Evolutionary conservation across 495 filamentous ascomycete species (phyloP).

Genomic region (Umbilicaria muhlenbergii): DNA sequence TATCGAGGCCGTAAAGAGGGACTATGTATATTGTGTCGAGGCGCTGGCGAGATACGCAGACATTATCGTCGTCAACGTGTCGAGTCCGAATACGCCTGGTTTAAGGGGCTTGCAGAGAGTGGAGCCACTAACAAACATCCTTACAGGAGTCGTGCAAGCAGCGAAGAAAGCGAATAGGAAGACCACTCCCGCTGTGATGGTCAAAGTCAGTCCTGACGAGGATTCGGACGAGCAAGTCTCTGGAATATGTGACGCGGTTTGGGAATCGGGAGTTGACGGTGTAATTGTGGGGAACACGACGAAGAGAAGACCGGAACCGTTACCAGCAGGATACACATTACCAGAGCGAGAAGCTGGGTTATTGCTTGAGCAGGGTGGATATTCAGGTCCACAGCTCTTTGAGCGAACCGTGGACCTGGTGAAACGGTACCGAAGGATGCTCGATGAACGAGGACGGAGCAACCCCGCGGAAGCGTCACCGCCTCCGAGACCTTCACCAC

Average conservation of each 20-base stretch:
- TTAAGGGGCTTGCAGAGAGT: slow-evolving; percentile 68
- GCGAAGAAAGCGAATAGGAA: slow-evolving; percentile 49
- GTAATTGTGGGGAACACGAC: slow-evolving; percentile 98
- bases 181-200: slow-evolving; percentile 74
- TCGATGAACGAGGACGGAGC: slow-evolving; percentile 34
- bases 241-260: slow-evolving; percentile 78
- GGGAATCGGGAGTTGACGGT: slow-evolving; percentile 72
- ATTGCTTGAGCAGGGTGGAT: slow-evolving; percentile 67
- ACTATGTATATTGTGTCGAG: slow-evolving; percentile 79
- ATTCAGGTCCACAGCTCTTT: slow-evolving; percentile 80
- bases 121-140: slow-evolving; percentile 62
- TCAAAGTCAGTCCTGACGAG: slow-evolving; percentile 94
- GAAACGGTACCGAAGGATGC: slow-evolving; percentile 54
- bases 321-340: slow-evolving; percentile 46
- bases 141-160: slow-evolving; percentile 69
- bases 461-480: neutral
- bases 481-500: no score
- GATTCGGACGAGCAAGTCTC: slow-evolving; percentile 65
- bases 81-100: slow-evolving; percentile 88
- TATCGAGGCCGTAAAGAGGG: slow-evolving; percentile 62
- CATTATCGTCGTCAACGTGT: slow-evolving; percentile 91
- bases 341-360: slow-evolving; percentile 48
- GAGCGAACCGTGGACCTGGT: slow-evolving; percentile 61
- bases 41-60: slow-evolving; percentile 75
- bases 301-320: slow-evolving; percentile 54